These are phyloP conservation scores for Staphylotrichum tortipilum DNA, from an alignment of 495 filamentous ascomycete genomes.

Conservation along the genomic window DNA sequence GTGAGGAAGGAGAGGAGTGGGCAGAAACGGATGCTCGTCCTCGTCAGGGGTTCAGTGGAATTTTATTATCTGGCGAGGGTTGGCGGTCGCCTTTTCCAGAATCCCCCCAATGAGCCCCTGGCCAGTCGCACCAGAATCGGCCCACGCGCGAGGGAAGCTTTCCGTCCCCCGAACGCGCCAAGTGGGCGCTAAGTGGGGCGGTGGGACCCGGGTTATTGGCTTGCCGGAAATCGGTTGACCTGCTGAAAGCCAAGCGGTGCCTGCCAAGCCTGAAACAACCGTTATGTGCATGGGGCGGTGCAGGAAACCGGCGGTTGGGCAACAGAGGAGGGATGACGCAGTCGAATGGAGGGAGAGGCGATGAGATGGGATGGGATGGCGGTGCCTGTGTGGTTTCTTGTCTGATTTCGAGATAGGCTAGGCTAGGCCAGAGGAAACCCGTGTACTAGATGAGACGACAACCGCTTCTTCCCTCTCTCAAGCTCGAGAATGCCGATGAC, in stretches of 20 bases:
- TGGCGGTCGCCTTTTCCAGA: conserved; percentile 2
- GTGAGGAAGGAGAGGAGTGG: conserved; percentile 5
- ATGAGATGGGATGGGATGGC: too few relatives aligned
- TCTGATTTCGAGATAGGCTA: too few relatives aligned
- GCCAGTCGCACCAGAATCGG: conserved; percentile 23
- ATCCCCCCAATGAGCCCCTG: conserved; percentile 9
- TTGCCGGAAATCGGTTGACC: conserved; percentile 6
- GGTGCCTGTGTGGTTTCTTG: too few relatives aligned
- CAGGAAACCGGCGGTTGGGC: background rate
- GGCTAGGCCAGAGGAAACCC: too few relatives aligned
- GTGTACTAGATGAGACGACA: too few relatives aligned
- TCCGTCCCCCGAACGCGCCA: conserved; percentile 25
- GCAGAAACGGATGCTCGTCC: too few relatives aligned
- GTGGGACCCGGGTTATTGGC: conserved; percentile 2
- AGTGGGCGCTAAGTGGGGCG: conserved; percentile 17
- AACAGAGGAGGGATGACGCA: background rate
- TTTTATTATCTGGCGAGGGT: conserved; percentile 14
- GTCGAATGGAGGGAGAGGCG: too few relatives aligned
- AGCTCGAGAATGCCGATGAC: too few relatives aligned
- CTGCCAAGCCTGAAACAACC: conserved; percentile 16
- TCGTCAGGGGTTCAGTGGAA: conserved; percentile 17
- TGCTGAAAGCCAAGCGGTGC: conserved; percentile 6
- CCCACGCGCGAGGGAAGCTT: conserved; percentile 16
- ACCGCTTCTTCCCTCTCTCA: too few relatives aligned
- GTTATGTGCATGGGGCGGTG: conserved; percentile 6